Base-by-base conservation (phyloP, 2,329 filamentous ascomycete species). In the Rhynchosporium secalis region DNA sequence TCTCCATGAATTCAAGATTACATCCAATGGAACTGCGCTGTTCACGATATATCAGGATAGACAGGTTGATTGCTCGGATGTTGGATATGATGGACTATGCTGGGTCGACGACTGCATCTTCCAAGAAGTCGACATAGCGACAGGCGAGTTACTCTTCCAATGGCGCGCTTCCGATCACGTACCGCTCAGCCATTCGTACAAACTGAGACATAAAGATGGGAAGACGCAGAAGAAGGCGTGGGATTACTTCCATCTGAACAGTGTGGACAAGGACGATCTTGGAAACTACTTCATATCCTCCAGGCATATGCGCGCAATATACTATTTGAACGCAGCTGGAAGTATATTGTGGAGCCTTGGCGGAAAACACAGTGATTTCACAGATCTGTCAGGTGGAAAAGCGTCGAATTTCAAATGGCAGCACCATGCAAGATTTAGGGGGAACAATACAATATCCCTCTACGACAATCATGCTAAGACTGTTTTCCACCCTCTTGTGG, bases 91-190 rank as follows among this genome's bases (percentile, higher is more conserved):
- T 20, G 48, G 38, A 2, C 33, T 28, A 5, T 62, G 61, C 56
- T 62, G 61, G 61, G 56, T 77, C 26, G 49, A 62, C 38, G 61
- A 62, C 56, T 62, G 56, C 12, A 43, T 62, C 6, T 78, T 80
- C 62, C 78, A 81, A 67, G 81, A 84, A 70, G 74, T 84, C 29
- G 78, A 83, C 64, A 75, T 83, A 15, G 76, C 76, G 7, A 81
- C 79, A 2, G 78, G 79, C 28, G 71, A 76, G 49, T 71, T 83
- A 46, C 55, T 83, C 5, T 83, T 83, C 62, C 77, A 82, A 64
- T 84, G 82, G 79, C 75, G 76, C 9, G 76, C 75, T 33, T 66
- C 77, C 54, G 76, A 78, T 65, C 76, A 79, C 41, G 58, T 68
- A 28, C 46, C 40, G 1, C 36, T 66, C 26, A 60, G 43, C 43